phyloP scores from a whole-genome alignment of 768 basidiomycete species.

The Cubamyces lactineus region DNA sequence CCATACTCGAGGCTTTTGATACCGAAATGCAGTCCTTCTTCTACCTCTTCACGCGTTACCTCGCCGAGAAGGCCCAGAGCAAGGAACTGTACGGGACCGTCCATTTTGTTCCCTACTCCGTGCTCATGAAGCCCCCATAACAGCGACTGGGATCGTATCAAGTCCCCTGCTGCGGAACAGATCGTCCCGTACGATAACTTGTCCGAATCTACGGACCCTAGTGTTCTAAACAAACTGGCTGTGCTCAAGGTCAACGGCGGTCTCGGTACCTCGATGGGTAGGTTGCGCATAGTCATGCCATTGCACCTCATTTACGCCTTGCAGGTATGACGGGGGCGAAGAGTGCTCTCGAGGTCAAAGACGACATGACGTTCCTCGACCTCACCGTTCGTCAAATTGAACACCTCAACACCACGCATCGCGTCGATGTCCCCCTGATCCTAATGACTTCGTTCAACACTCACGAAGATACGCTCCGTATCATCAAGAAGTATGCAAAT shows the following conservation, averaged over 20 bases:
- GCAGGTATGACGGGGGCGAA: conserved; percentile 85
- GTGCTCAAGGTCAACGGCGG: conserved; percentile 96
- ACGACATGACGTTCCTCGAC: conserved; percentile 98
- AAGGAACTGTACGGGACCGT: conserved; percentile 72
- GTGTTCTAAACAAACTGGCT: conserved; percentile 86
- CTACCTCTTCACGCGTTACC: conserved; percentile 93
- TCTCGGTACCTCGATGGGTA: conserved; percentile 88
- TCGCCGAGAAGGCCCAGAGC: conserved; percentile 46
- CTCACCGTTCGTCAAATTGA: conserved; percentile 93
- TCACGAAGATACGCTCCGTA: conserved; percentile 93
- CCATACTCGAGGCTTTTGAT: conserved; percentile 71
- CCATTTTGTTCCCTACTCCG: conserved; percentile 1
- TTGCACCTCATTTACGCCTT: neutral
- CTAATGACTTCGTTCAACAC: conserved; percentile 99
- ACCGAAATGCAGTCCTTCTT: conserved; percentile 97
- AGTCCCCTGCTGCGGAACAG: conserved; percentile 83
- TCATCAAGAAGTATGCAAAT: conserved; percentile 96
- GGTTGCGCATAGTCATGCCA: conserved; percentile 28
- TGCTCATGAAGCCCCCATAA: neutral
- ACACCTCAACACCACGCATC: conserved; percentile 84
- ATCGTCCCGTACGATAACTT: conserved; percentile 83
- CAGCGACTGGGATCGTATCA: conserved; percentile 54
- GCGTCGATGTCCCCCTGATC: conserved; percentile 91
- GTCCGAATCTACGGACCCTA: conserved; percentile 52
- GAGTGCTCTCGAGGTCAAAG: conserved; percentile 93